Conservation (phyloP, 2,329 filamentous ascomycete species). For the Fusarium continuum region DNA sequence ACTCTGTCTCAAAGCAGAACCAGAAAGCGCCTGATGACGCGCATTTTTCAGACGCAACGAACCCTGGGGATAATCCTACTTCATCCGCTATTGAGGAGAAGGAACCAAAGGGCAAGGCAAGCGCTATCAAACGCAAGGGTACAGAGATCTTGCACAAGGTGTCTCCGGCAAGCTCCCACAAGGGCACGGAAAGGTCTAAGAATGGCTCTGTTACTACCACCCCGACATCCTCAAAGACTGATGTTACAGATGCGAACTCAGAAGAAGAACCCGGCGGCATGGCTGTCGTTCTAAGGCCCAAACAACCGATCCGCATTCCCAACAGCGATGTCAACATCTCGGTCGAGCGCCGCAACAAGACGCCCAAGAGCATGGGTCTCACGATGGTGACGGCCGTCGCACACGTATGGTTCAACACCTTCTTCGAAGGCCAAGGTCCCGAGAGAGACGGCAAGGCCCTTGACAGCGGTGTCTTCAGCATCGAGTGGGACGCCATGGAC, state of each 20-base stretch:
- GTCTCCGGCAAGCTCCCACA: constrained; percentile 33
- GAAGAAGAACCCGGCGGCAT: constrained; percentile 69
- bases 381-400: constrained; percentile 93
- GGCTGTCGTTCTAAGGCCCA: constrained; percentile 81
- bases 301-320: constrained; percentile 72
- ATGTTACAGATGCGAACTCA: constrained; percentile 35
- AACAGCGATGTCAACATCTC: constrained; percentile 91
- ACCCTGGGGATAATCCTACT: constrained; percentile 25
- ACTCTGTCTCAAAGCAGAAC: constrained; percentile 42
- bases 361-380: constrained; percentile 77
- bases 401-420: constrained; percentile 97
- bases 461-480: constrained; percentile 69
- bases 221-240: constrained; percentile 24
- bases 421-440: constrained; percentile 84
- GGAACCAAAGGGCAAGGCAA: constrained; percentile 22
- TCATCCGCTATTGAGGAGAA: constrained; percentile 10
- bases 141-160: constrained; percentile 50
- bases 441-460: constrained; percentile 73
- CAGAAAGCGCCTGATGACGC: constrained; percentile 52
- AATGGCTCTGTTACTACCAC: constrained; percentile 27
- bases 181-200: constrained; percentile 35
- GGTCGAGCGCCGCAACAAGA: constrained; percentile 85
- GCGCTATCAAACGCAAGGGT: constrained; percentile 43
- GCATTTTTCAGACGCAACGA: constrained; percentile 45
- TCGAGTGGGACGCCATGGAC: constrained; percentile 78